Percentiles rank a stretch among this genome's conserved stretches.
These are phyloP conservation scores for Musa beccarii DNA, from an alignment of 176 grass and related monocot species.

Conservation along the genomic window DNA sequence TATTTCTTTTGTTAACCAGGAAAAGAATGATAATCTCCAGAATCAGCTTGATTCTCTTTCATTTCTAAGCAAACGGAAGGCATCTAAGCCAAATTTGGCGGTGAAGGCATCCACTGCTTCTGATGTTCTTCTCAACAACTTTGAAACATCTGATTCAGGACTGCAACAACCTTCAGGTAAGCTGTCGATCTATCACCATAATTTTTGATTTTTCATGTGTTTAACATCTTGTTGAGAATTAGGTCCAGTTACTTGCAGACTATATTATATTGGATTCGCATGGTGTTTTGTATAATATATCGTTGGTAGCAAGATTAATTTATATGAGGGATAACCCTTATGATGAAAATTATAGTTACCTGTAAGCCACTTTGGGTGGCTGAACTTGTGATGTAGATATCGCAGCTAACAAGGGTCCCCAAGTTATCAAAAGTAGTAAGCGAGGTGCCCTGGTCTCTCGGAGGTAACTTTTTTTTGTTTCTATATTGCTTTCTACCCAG, in stretches of 20 bases:
- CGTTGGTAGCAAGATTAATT: not conserved
- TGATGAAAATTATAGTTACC: not conserved
- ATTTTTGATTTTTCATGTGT: not conserved
- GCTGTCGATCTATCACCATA: not conserved
- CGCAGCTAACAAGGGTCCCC: slow-evolving; percentile 28
- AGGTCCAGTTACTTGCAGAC: too few species aligned
- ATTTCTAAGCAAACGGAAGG: slow-evolving; percentile 84
- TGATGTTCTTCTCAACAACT: slow-evolving; percentile 17
- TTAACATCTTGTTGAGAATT: not conserved
- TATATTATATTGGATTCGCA: too few species aligned
- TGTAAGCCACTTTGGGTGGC: slow-evolving; percentile 17
- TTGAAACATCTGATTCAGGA: slow-evolving; percentile 28
- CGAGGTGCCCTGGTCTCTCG: slow-evolving; percentile 31
- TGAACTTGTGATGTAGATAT: slow-evolving; percentile 30
- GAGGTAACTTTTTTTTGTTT: slow-evolving; percentile 28
- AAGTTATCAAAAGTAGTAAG: slow-evolving; percentile 33
- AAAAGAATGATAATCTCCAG: slow-evolving; percentile 74
- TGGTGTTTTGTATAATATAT: too few species aligned
- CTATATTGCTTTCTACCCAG: not conserved
- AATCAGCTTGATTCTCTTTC: slow-evolving; percentile 82
- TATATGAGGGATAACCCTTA: not conserved
- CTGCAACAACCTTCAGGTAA: slow-evolving; percentile 47
- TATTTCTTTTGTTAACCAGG: slow-evolving; percentile 27
- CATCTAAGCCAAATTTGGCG: slow-evolving; percentile 48
- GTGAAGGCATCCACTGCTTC: slow-evolving; percentile 47